Base-by-base conservation (phyloP, 768 basidiomycete species). In the Royoungia palumana region DNA sequence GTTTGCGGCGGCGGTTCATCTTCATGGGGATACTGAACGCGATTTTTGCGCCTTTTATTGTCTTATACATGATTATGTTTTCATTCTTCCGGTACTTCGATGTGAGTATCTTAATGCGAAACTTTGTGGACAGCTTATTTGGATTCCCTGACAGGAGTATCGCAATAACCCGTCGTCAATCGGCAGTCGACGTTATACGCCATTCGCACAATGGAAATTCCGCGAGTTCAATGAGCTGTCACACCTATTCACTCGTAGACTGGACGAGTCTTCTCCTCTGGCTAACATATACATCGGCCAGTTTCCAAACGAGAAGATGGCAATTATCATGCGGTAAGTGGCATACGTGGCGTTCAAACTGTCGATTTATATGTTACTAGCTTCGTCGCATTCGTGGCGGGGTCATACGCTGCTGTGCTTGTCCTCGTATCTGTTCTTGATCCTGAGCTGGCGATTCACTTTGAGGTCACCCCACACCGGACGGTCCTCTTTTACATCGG, bases 21-120 rank as follows among this genome's bases (percentile, higher is more conserved):
- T 95, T 99, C 66, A 95, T 98, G 89, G 96, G 93, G 12, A 82
- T 96, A 45, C 66, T 99, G 47, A 99, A 99, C 58, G 94, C 91
- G 3, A 81, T 94, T 10, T 95, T 98, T 56, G 91, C 89, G 1
- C 96, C 96, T 0, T 95, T 98, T 71, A 98, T 99, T 60, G 89
- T 98, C 27, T 72, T 94, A 16, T 99, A 99, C 67, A 81, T 97
- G 36, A 70, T 98, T 35, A 90, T 98, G 84, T 99, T 96, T 66
- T 98, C 94, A 1, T 99, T 99, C 78, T 99, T 99, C 77, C 89
- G 95, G 4, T 99, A 99, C 67, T 99, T 99, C 53, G 96, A 99
- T 77, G 96, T 93, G 41, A 44, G 82, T 67, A 12, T 17, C 6
- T 35, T 35, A 11, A 35, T 28, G 28, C n/a, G 16, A 20, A 27